phyloP scores from a whole-genome alignment of 805 yeast species.

The Ogataea kodamae region DNA sequence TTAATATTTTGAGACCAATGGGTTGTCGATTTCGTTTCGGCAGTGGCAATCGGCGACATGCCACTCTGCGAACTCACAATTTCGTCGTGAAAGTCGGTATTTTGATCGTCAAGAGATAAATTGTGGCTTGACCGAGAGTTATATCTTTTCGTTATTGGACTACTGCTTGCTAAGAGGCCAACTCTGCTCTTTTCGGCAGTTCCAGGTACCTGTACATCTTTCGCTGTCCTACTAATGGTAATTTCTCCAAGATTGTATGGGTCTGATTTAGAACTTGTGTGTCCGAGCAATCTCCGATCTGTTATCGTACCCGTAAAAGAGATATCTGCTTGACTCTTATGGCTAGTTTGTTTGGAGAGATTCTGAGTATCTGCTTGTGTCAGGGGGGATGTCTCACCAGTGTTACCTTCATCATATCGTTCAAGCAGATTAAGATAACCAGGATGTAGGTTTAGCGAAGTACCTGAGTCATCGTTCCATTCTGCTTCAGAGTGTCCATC shows the following conservation, averaged over 20 bases:
- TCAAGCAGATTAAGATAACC: conserved; percentile 10
- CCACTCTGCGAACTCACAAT: conserved; percentile 19
- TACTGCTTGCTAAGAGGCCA: conserved; percentile 8
- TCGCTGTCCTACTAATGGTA: conserved; percentile 1
- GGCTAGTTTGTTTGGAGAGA: conserved; percentile 16
- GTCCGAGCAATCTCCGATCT: conserved; percentile 10
- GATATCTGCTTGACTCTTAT: conserved; percentile 12
- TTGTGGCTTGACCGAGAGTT: too few relatives aligned
- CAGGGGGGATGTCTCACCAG: conserved; percentile 12
- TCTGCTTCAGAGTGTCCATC: conserved; percentile 19
- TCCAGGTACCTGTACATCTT: conserved; percentile 25
- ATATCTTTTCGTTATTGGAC: conserved; percentile 11
- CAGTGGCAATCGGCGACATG: conserved; percentile 7
- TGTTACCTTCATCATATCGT: conserved; percentile 7
- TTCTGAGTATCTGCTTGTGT: conserved; percentile 26
- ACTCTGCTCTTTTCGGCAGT: conserved; percentile 17
- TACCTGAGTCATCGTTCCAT: conserved; percentile 22
- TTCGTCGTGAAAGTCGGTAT: conserved; percentile 15
- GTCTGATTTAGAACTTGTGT: conserved; percentile 6
- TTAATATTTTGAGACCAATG: conserved; percentile 17
- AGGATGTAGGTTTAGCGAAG: conserved; percentile 23
- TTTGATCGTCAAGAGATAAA: not conserved
- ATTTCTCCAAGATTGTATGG: conserved; percentile 5
- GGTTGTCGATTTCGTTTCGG: not conserved
- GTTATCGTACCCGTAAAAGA: conserved; percentile 7